Evolutionary conservation across 1,284 basidiomycete species (phyloP).

Genomic region (Irpex sp.): DNA sequence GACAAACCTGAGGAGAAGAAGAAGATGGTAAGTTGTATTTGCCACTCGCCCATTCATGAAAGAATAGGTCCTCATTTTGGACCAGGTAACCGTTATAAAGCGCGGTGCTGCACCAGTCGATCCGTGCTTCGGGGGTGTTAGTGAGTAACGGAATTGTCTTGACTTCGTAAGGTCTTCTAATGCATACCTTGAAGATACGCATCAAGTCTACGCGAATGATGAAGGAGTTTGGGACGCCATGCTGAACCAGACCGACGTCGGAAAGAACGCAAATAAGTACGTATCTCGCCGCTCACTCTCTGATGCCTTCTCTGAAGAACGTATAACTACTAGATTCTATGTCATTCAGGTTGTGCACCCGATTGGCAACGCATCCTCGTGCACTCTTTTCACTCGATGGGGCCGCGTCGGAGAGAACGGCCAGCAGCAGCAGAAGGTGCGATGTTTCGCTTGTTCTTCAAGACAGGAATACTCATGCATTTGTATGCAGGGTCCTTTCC

Average conservation of each 20-base stretch:
- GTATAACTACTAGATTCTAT: conserved; percentile 43
- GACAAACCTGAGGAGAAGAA: conserved; percentile 24
- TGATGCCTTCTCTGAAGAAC: background rate
- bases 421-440: conserved; percentile 46
- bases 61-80: background rate
- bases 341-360: conserved; percentile 61
- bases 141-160: conserved; percentile 33
- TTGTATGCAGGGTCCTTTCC: conserved; percentile 36
- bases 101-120: conserved; percentile 62
- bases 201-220: conserved; percentile 48
- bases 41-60: conserved; percentile 6
- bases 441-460: background rate
- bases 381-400: conserved; percentile 53
- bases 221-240: conserved; percentile 63
- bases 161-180: background rate
- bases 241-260: conserved; percentile 65
- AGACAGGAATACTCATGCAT: background rate
- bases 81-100: conserved; percentile 52
- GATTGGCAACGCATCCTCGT: conserved; percentile 35
- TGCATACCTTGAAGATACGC: conserved; percentile 35
- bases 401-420: conserved; percentile 59
- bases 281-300: conserved; percentile 4
- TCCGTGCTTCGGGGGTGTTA: conserved; percentile 40
- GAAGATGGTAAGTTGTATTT: conserved; percentile 30
- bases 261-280: conserved; percentile 61